A percentile compares a stretch with the other conserved stretches of the same genome.
Evolutionary conservation across 345 rosid genomes (phyloP).

Genomic region (Cardamine resedifolia): DNA sequence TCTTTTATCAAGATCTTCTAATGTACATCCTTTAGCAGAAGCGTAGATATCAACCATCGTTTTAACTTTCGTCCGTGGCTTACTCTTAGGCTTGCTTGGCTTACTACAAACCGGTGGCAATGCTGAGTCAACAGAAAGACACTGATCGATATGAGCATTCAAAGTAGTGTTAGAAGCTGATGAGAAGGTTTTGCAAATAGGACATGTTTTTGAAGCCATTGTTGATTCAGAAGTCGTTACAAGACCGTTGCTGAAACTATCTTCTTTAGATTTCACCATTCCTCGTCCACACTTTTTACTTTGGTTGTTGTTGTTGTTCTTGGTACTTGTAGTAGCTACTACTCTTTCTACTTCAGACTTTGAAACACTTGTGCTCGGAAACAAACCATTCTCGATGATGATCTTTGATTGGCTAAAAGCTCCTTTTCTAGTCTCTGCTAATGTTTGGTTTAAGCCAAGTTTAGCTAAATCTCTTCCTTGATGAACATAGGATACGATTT

Average conservation of each 20-base stretch:
- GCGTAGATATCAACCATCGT: constrained; percentile 80
- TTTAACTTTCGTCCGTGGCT: constrained; percentile 64
- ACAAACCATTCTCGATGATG: constrained; percentile 57
- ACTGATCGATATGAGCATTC: constrained; percentile 99
- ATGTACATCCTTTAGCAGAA: constrained; percentile 63
- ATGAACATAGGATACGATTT: constrained; percentile 35
- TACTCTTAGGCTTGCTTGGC: constrained; percentile 63
- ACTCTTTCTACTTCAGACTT: constrained; percentile 52
- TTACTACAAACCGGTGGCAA: constrained; percentile 60
- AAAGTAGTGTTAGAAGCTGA: constrained; percentile 95
- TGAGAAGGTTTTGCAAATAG: constrained; percentile 95
- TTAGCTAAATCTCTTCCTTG: constrained; percentile 32
- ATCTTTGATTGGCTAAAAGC: constrained; percentile 35
- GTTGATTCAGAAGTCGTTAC: constrained; percentile 46
- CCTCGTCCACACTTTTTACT: constrained; percentile 72
- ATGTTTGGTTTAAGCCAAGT: constrained; percentile 32
- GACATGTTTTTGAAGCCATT: constrained; percentile 78
- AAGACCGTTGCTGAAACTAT: constrained; percentile 34
- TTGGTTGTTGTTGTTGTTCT: constrained; percentile 30
- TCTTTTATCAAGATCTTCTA: constrained; percentile 90
- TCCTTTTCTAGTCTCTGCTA: constrained; percentile 43
- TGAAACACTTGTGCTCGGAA: constrained; percentile 52
- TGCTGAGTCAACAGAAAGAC: constrained; percentile 72
- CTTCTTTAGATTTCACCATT: constrained; percentile 72
- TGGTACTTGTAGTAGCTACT: constrained; percentile 38